A percentile compares a stretch with the other conserved stretches of the same genome.
Conservation (phyloP, 176 grass and related monocot genomes). For the Chrysopogon serrulatus region DNA sequence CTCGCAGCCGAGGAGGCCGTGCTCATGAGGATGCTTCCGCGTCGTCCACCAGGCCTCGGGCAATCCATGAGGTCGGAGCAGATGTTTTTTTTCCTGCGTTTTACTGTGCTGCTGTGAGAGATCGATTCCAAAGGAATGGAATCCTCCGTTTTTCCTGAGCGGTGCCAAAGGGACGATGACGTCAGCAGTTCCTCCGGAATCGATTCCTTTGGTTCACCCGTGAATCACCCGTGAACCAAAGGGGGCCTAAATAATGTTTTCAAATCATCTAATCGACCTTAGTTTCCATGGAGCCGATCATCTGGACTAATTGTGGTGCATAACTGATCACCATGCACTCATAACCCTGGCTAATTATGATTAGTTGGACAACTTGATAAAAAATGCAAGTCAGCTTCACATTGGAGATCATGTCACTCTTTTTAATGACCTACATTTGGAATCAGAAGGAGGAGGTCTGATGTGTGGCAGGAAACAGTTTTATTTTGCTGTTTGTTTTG, state of each 20-base stretch:
- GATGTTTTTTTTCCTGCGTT: no score
- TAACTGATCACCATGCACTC: neutral
- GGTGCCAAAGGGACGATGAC: no score
- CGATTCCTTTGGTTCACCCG: no score
- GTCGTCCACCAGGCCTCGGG: no score
- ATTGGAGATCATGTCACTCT: neutral
- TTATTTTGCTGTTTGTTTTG: neutral
- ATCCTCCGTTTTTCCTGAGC: no score
- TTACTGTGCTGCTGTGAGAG: no score
- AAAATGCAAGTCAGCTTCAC: neutral
- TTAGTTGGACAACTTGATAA: neutral
- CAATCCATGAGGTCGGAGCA: no score
- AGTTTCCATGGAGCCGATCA: neutral
- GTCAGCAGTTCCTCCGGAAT: no score
- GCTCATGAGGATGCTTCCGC: no score
- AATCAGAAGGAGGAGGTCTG: neutral
- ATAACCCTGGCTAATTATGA: neutral
- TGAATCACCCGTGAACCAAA: no score
- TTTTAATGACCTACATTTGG: neutral
- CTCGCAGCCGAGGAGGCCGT: no score
- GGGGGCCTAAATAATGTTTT: neutral
- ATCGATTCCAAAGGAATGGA: no score
- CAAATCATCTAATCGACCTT: neutral
- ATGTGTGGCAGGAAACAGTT: neutral
- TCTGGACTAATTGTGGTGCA: neutral